Evolutionary conservation across 495 filamentous ascomycete genomes (phyloP), one percentile per base, ranked within the genome.

Genomic region (Aspergillus biplanus): DNA sequence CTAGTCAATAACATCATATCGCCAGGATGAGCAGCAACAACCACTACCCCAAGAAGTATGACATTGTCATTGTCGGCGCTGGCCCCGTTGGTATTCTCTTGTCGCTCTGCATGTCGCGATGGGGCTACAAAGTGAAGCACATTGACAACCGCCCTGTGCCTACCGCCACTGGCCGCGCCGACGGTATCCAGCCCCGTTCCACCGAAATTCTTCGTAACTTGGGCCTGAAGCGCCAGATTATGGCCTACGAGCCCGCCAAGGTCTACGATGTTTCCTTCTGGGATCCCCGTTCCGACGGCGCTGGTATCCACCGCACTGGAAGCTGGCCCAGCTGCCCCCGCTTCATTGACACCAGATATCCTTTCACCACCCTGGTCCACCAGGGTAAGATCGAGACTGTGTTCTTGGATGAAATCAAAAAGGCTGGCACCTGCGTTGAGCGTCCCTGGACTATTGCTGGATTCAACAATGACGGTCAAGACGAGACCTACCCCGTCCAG

Each of bases 21-120:
- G 32, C 42, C 72, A 72, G 33, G 39, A 83, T 83, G 81, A 67
- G 67, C 33, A 60, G 65, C 12, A 64, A 69, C 53, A 60, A 65
- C 65, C 77, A 65, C 48, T 63, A 63, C 33, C 61, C 61, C 46
- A 82, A 85, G 56, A 82, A 74, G 15, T 88, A 87, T 73, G 89
- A 91, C 67, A 86, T 90, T 62, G 91, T 96, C 69, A 92, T 97
- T 68, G 81, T 97, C 60, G 92, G 92, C 62, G 93, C 92, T 53
- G 92, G 92, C 35, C 92, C 93, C n/a, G 92, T 91, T 33, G 93
- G 92, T 46, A 83, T 96, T 57, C 85, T 93, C 69, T 83, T 97
- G 13, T 92, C 90, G n/a, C 89, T 92, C 16, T 92, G 90, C 75
- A 88, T 90, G 65, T 85, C 83, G 50, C 77, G 87, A 70, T 89